Evolutionary conservation across 2,329 filamentous ascomycete species (phyloP), one percentile per base, ranked within the genome.

Genomic region (Hymenoscyphus scutula): DNA sequence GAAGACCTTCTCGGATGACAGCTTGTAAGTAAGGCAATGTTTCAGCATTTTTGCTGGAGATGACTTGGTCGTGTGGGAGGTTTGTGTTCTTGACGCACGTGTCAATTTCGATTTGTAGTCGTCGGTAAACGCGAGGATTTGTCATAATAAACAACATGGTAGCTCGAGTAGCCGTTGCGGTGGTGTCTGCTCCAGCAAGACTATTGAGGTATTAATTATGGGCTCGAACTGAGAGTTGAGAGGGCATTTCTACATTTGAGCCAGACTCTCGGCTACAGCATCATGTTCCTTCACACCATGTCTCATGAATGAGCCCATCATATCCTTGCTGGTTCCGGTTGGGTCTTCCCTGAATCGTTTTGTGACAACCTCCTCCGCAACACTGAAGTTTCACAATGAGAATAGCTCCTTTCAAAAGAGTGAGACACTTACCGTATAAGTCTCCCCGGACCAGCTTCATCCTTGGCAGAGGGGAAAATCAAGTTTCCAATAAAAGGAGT

Each of bases 251-350:
- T 23, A 51, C 45, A 51, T 51, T 19, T 51, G 19, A 5, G 45
- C 45, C 25, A 51, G 45, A 13, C 45, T 51, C 45, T 51, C 67
- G 0, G 64, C 59, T 34, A 67, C 60, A 1, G 64, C 64, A 62
- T 70, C 66, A 29, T 58, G 45, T 61, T 70, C 60, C 5, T 57
- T 67, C 5, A 69, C 62, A 6, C 66, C 69, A 32, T 71, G 64
- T 5, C 45, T 25, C 15, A 71, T 56, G 67, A 84, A 84, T 0
- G 80, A 79, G 2, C 77, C 78, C 5, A 85, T 76, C 82, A 85
- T 85, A 65, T 85, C 83, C 5, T 51, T 23, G 23, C 74, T 74
- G 17, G 78, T 76, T 0, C 75, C 75, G 25, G 80, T 77, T 1
- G 75, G 74, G 45, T 79, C 72, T 1, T 74, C 75, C 0, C 76